These are phyloP conservation scores for Pyricularia sp. DNA, from an alignment of 2,329 filamentous ascomycete genomes.

Conservation along the genomic window DNA sequence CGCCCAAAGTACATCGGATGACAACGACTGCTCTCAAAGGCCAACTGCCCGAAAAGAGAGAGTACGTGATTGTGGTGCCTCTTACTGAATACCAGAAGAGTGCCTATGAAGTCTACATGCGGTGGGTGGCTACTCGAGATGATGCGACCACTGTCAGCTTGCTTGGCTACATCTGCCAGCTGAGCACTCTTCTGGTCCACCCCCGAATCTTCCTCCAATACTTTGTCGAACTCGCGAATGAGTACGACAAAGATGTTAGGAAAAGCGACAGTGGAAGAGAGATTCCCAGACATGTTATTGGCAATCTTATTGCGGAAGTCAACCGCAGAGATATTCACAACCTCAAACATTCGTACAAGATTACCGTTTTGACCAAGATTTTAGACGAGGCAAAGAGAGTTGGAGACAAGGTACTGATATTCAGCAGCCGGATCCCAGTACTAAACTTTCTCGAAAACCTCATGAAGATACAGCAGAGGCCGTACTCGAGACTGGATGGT, in stretches of 20 bases:
- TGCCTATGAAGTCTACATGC: conserved; percentile 43
- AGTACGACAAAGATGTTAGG: conserved; percentile 13
- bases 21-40: conserved; percentile 52
- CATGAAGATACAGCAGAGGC: conserved; percentile 34
- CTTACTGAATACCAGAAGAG: conserved; percentile 51
- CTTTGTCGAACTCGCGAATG: conserved; percentile 14
- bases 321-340: conserved; percentile 27
- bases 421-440: conserved; percentile 59
- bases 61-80: conserved; percentile 68
- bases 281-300: conserved; percentile 16
- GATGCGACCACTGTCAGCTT: conserved; percentile 8
- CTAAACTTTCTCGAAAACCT: conserved; percentile 55
- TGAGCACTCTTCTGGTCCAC: conserved; percentile 39
- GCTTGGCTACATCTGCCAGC: conserved; percentile 25
- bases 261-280: background rate
- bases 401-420: conserved; percentile 67
- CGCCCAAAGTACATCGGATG: conserved; percentile 64
- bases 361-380: conserved; percentile 53
- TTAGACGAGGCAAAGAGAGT: conserved; percentile 46
- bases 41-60: conserved; percentile 60
- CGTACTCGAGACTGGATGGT: conserved; percentile 54
- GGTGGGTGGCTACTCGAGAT: background rate
- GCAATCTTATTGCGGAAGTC: conserved; percentile 21
- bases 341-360: conserved; percentile 51
- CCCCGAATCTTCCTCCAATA: conserved; percentile 28